phyloP scores from a whole-genome alignment of 1,139 yeast genomes.

The Kurtzmaniella natalensis region DNA sequence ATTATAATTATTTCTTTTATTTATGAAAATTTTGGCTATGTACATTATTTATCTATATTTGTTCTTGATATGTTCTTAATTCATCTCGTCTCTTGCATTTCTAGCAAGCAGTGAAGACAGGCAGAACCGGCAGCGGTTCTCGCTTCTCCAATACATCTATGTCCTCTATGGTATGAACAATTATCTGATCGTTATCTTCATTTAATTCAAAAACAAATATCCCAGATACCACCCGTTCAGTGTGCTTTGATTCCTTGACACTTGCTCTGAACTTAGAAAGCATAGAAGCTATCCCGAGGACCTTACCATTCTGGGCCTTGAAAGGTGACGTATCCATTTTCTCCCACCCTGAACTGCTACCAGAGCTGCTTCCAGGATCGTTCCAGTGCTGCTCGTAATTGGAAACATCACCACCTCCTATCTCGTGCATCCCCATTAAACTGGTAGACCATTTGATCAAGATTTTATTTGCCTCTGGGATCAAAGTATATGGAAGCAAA shows the following conservation, averaged over 20 bases:
- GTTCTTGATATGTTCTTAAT: no score
- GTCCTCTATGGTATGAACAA: slow-evolving; percentile 75
- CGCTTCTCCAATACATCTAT: slow-evolving; percentile 57
- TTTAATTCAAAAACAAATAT: slow-evolving; percentile 73
- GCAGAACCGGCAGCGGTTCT: slow-evolving; percentile 16
- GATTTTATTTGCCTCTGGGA: slow-evolving; percentile 47
- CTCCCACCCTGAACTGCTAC: slow-evolving; percentile 34
- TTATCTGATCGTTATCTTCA: slow-evolving; percentile 50
- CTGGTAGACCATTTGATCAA: slow-evolving; percentile 64
- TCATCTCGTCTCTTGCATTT: no score
- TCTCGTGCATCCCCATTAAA: slow-evolving; percentile 25
- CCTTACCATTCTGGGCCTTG: slow-evolving; percentile 5
- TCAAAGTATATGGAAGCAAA: slow-evolving; percentile 28
- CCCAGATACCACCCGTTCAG: slow-evolving; percentile 59
- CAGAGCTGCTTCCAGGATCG: slow-evolving; percentile 7
- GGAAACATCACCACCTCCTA: not conserved
- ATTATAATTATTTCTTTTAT: no score
- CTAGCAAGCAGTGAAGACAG: not conserved
- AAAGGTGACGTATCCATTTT: slow-evolving; percentile 26
- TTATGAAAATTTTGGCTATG: no score
- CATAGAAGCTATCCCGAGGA: slow-evolving; percentile 18
- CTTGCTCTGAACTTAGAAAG: slow-evolving; percentile 26
- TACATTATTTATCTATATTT: no score
- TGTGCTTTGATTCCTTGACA: slow-evolving; percentile 26
- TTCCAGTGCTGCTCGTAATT: not conserved